Base-by-base conservation (phyloP, 1,284 basidiomycete genomes). In the Pseudozyma sp. region DNA sequence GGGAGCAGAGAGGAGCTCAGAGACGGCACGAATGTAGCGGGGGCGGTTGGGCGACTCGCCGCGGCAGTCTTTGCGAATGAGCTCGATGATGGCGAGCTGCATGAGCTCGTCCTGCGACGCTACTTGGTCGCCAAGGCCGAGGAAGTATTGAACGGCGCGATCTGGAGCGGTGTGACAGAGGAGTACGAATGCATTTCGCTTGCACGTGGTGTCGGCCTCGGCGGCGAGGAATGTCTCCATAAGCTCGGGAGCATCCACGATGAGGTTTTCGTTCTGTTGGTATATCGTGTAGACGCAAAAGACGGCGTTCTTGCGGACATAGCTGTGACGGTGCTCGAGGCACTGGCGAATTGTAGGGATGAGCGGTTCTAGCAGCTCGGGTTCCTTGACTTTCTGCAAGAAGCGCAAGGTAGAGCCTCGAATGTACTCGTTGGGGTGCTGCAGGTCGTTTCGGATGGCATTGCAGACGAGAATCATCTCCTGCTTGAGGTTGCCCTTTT, bases 381-480 rank as follows among this genome's bases (percentile, higher is more conserved):
- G 87, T 81, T 99, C 97, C 84, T 93, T 92, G 58, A 95, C 89
- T 87, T 99, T 99, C 86, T 97, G 94, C 10, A 99, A 89, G 87
- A 97, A 97, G 45, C 97, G 92, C 37, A 99, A 89, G 8, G 94
- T 97, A 39, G 94, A 94, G 54, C 97, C 97, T 42, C 97, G 93
- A 79, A 99, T 98, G 86, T 98, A 99, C 87, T 99, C 97, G 85
- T 99, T 99, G 7, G 97, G 95, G 84, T 99, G 97, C 92, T 99
- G 96, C 92, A 98, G 89, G 87, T 99, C 96, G 86, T 98, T 98
- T 71, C 95, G 92, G 84, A 98, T 94, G 51, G 95, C 95, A 83
- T 98, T 98, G 81, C 96, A 95, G 48, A 99, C 96, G 49, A 99
- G 89, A 82, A 99, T 99, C 97, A 99, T 99, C 87, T 99, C 97